phyloP scores from a whole-genome alignment of 2,329 filamentous ascomycete genomes.

The Aspergillus sp. region DNA sequence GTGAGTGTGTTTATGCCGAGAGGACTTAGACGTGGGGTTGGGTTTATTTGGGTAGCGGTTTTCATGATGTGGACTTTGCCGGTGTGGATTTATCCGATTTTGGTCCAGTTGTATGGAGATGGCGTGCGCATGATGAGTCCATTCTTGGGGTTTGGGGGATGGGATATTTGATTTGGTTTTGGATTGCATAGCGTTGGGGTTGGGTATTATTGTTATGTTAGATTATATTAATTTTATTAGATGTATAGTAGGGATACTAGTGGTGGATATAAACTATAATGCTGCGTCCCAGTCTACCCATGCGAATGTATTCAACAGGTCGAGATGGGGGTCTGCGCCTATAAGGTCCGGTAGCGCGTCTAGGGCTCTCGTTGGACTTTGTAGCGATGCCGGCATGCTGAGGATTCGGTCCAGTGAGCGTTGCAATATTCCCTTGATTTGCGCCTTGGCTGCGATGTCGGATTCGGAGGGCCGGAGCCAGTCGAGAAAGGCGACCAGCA shows the following conservation, averaged over 20 bases:
- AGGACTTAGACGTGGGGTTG: slow-evolving; percentile 1
- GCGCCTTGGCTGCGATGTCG: neutral
- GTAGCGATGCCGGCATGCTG: neutral
- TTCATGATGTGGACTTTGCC: slow-evolving; percentile 22
- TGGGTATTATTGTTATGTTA: neutral
- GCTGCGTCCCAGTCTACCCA: slow-evolving; percentile 9
- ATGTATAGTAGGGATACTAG: neutral
- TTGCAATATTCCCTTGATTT: slow-evolving; percentile 3
- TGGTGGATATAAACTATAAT: neutral
- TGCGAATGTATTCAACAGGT: slow-evolving; percentile 4
- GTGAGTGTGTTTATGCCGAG: neutral
- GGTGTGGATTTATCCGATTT: slow-evolving; percentile 25
- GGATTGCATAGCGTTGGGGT: neutral
- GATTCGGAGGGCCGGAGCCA: slow-evolving; percentile 4
- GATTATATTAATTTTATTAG: neutral
- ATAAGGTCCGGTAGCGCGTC: neutral
- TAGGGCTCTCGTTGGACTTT: neutral
- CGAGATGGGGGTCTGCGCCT: slow-evolving; percentile 1
- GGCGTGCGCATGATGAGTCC: slow-evolving; percentile 20
- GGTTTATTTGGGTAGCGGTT: slow-evolving; percentile 20
- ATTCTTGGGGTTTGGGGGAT: slow-evolving; percentile 14
- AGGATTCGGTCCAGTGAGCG: slow-evolving; percentile 9
- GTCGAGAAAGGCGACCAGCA: slow-evolving; percentile 7
- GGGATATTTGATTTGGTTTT: neutral
- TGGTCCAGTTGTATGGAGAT: slow-evolving; percentile 16